phyloP scores from a whole-genome alignment of 2,329 filamentous ascomycete species.

The Fragosphaeria purpurea region DNA sequence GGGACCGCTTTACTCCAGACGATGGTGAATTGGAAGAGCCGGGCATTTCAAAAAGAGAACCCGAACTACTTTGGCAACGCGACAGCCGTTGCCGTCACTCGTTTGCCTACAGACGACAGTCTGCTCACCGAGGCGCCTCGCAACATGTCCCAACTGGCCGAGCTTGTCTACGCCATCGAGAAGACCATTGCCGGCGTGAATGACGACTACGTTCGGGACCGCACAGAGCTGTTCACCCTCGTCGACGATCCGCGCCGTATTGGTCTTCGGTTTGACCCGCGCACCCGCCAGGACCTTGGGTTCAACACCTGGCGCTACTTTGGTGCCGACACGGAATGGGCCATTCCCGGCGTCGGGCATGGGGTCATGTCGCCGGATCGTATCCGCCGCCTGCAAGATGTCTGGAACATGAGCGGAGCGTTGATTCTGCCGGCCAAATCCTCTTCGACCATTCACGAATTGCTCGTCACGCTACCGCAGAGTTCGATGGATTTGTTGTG shows the following conservation, averaged over 20 bases:
- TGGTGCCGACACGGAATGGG: conserved; percentile 30
- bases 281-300: conserved; percentile 27
- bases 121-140: neutral
- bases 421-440: conserved; percentile 22
- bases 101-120: conserved; percentile 11
- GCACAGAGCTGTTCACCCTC: conserved; percentile 27
- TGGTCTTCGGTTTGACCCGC: conserved; percentile 30
- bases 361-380: conserved; percentile 16
- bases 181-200: conserved; percentile 25
- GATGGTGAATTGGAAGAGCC: conserved; percentile 31
- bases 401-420: conserved; percentile 21
- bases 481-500: conserved; percentile 20
- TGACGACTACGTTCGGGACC: conserved; percentile 28
- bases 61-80: conserved; percentile 32
- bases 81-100: conserved; percentile 28
- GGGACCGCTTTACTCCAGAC: conserved; percentile 24
- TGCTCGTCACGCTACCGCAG: conserved; percentile 22
- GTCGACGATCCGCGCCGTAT: conserved; percentile 29
- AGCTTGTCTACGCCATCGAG: conserved; percentile 21
- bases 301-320: conserved; percentile 38
- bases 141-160: conserved; percentile 18
- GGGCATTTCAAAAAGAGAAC: conserved; percentile 22
- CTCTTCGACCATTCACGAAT: conserved; percentile 17
- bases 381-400: conserved; percentile 21
- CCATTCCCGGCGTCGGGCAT: conserved; percentile 16